phyloP scores from a whole-genome alignment of 352 stramenopile genomes.

The Globisporangium spiculum region DNA sequence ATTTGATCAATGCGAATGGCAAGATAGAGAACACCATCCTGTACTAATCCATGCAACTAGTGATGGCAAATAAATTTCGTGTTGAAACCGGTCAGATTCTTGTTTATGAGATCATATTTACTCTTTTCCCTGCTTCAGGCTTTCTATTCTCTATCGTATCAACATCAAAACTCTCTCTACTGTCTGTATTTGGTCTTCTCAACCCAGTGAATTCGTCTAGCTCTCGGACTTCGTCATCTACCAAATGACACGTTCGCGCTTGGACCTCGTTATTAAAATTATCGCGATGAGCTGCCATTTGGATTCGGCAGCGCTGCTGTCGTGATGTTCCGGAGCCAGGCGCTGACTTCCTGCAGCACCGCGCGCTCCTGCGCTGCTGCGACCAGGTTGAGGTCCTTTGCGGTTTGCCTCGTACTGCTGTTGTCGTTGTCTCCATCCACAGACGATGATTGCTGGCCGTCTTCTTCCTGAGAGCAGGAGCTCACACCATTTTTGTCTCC shows the following conservation, averaged over 20 bases:
- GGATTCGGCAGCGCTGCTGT: slow-evolving; percentile 9
- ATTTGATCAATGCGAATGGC: neutral
- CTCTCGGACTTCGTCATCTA: neutral
- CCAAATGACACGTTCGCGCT: neutral
- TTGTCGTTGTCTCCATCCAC: slow-evolving; percentile 10
- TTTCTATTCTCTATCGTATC: slow-evolving; percentile 11
- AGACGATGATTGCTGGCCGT: neutral
- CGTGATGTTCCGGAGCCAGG: slow-evolving; percentile 67
- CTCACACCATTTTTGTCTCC: slow-evolving; percentile 18
- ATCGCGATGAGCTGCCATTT: neutral
- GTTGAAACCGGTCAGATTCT: neutral
- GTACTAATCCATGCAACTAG: neutral
- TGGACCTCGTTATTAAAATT: neutral
- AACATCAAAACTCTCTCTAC: neutral
- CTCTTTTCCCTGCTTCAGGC: neutral
- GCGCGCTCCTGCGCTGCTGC: slow-evolving; percentile 63
- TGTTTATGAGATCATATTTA: neutral
- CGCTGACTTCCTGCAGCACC: slow-evolving; percentile 77
- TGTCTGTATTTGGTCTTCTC: neutral
- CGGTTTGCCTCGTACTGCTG: neutral
- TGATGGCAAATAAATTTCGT: neutral
- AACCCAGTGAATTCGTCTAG: neutral
- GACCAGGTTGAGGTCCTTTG: slow-evolving; percentile 16
- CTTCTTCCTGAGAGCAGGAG: neutral
- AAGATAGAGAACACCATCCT: neutral